These are phyloP conservation scores for Hypoxylon fragiforme DNA, from an alignment of 495 filamentous ascomycete genomes.

Conservation along the genomic window DNA sequence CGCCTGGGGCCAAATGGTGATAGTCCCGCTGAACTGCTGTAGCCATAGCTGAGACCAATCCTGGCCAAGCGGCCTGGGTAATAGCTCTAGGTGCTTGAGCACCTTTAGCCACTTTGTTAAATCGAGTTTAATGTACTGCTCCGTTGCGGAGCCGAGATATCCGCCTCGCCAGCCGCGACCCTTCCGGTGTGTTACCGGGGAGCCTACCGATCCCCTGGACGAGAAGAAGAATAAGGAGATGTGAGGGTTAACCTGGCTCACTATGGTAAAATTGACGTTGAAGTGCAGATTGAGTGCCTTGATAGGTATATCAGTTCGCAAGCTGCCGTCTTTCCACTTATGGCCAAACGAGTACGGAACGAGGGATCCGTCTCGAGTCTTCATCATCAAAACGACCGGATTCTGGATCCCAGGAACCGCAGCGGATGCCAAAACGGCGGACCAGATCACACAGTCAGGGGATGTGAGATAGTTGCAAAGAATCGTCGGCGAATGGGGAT, in stretches of 20 bases:
- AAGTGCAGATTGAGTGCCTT: constrained; percentile 93
- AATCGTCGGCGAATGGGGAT: constrained; percentile 90
- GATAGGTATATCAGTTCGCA: constrained; percentile 94
- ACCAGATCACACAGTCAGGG: constrained; percentile 98
- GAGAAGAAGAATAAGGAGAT: constrained; percentile 99
- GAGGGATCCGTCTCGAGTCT: constrained; percentile 72
- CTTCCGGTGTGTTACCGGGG: constrained; percentile 89
- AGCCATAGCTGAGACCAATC: constrained; percentile 97
- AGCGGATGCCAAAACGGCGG: constrained; percentile 90
- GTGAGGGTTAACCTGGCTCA: constrained; percentile 95
- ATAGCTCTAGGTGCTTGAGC: constrained; percentile 84
- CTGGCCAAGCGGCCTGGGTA: constrained; percentile 88
- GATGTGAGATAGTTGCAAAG: constrained; percentile 91
- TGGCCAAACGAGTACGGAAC: constrained; percentile 88
- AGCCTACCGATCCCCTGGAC: constrained; percentile 84
- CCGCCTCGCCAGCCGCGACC: constrained; percentile 96
- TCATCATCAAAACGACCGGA: constrained; percentile 96
- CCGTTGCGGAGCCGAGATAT: constrained; percentile 85
- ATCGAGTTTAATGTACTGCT: constrained; percentile 94
- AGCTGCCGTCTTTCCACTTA: constrained; percentile 96
- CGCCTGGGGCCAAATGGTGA: constrained; percentile 91
- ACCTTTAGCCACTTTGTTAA: constrained; percentile 96
- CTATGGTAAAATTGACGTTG: constrained; percentile 96
- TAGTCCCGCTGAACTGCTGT: constrained; percentile 89
- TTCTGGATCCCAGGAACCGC: constrained; percentile 96